Evolutionary conservation across 768 basidiomycete genomes (phyloP).

Genomic region (Trametes villosa): DNA sequence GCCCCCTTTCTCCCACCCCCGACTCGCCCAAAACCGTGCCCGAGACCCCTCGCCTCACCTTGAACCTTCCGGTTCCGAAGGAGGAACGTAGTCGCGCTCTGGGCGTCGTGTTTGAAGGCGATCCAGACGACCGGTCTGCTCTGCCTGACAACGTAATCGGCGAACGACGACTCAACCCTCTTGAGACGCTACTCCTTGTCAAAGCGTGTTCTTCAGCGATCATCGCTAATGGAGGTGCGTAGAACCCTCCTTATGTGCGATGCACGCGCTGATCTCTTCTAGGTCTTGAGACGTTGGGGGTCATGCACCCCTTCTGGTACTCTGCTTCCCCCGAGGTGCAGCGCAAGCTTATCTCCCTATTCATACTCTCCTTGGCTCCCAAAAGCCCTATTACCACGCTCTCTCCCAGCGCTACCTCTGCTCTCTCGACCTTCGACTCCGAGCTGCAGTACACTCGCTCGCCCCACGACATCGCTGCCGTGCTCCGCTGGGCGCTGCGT

Average conservation of each 20-base stretch:
- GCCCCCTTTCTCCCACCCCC: slow-evolving; percentile 38
- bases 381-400: slow-evolving; percentile 51
- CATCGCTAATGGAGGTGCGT: slow-evolving; percentile 57
- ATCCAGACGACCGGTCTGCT: slow-evolving; percentile 50
- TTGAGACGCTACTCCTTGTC: slow-evolving; percentile 66
- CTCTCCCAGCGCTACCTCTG: slow-evolving; percentile 52
- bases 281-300: slow-evolving; percentile 83
- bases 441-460: slow-evolving; percentile 68
- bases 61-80: slow-evolving; percentile 61
- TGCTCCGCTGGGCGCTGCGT: slow-evolving; percentile 80
- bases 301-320: slow-evolving; percentile 88
- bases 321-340: slow-evolving; percentile 74
- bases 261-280: slow-evolving; percentile 15
- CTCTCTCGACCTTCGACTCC: slow-evolving; percentile 59
- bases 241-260: slow-evolving; percentile 15
- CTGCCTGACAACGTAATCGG: slow-evolving; percentile 61
- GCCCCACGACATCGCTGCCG: slow-evolving; percentile 78
- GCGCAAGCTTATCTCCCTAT: slow-evolving; percentile 69
- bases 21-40: slow-evolving; percentile 40
- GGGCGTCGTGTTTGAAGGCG: slow-evolving; percentile 63
- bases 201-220: slow-evolving; percentile 73
- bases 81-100: slow-evolving; percentile 51
- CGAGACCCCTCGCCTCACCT: slow-evolving; percentile 59
- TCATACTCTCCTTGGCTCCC: slow-evolving; percentile 64
- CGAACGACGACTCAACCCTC: slow-evolving; percentile 59